Conservation (phyloP, 306 rosid species). For the Trifolium dubium region DNA sequence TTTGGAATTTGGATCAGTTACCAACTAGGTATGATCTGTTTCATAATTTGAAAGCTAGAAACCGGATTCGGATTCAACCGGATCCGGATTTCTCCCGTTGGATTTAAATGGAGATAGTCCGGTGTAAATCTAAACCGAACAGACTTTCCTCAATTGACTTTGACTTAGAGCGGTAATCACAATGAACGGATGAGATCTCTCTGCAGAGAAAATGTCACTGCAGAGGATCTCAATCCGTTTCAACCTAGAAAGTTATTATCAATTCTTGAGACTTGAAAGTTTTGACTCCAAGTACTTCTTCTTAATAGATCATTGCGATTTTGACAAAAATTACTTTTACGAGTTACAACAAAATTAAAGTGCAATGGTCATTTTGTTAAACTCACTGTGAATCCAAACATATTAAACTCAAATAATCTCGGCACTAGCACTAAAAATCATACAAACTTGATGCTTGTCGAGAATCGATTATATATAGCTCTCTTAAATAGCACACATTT, state of each 20-base stretch:
- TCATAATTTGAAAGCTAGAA: no score
- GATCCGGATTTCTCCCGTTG: no score
- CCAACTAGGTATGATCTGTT: conserved; percentile 27
- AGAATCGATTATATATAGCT: background rate
- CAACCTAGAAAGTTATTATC: background rate
- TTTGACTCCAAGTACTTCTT: background rate
- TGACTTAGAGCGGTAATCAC: no score
- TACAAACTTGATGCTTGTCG: conserved; percentile 21
- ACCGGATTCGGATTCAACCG: no score
- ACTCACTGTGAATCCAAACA: background rate
- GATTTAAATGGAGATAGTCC: no score
- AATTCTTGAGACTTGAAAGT: background rate
- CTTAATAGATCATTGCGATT: no score
- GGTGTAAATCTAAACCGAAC: no score
- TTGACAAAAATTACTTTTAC: background rate
- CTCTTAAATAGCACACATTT: conserved; percentile 17
- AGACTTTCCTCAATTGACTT: no score
- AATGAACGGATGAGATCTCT: no score
- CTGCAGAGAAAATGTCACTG: no score
- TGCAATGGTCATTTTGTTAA: background rate
- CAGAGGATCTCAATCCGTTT: no score
- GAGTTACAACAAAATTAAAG: background rate
- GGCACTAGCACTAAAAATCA: background rate
- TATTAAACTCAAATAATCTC: background rate
- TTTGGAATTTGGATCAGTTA: conserved; percentile 52